phyloP scores from a whole-genome alignment of 2,329 filamentous ascomycete species.

The Verticillium tricorpus region DNA sequence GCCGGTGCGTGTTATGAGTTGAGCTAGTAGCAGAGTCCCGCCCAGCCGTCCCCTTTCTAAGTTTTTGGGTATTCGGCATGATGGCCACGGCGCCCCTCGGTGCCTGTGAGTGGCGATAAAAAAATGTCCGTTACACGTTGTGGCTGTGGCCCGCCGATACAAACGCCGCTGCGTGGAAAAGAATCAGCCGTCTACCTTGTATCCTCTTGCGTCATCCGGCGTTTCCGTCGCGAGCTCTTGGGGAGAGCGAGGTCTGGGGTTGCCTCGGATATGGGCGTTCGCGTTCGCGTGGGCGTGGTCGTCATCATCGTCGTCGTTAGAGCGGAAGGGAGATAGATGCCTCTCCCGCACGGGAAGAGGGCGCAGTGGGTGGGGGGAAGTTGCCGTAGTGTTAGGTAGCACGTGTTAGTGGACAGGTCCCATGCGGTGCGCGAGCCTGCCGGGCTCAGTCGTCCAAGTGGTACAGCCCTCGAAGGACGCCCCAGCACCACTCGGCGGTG shows the following conservation, averaged over 20 bases:
- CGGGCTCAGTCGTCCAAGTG: conserved; percentile 21
- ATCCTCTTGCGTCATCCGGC: neutral
- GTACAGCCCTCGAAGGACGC: conserved; percentile 43
- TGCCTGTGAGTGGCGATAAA: too few relatives aligned
- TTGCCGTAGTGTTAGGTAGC: too few relatives aligned
- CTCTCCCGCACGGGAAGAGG: too few relatives aligned
- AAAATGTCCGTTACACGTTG: neutral
- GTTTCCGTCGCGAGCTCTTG: neutral
- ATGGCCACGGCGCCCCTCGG: too few relatives aligned
- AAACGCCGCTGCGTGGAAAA: neutral
- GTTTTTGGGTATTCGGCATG: too few relatives aligned
- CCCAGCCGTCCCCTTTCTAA: neutral
- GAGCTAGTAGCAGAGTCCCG: too few relatives aligned
- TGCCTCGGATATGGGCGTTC: neutral
- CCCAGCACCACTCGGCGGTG: conserved; percentile 53
- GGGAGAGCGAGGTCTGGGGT: neutral
- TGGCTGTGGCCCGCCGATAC: neutral
- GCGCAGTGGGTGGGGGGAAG: too few relatives aligned
- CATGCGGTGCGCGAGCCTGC: neutral
- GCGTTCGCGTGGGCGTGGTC: too few relatives aligned
- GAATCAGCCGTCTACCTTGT: neutral
- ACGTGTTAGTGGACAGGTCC: neutral
- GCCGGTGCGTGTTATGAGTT: too few relatives aligned
- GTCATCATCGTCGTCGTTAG: too few relatives aligned
- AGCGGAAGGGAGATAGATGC: too few relatives aligned